Evolutionary conservation across 495 filamentous ascomycete species (phyloP).

Genomic region (Penicillium paradoxum): DNA sequence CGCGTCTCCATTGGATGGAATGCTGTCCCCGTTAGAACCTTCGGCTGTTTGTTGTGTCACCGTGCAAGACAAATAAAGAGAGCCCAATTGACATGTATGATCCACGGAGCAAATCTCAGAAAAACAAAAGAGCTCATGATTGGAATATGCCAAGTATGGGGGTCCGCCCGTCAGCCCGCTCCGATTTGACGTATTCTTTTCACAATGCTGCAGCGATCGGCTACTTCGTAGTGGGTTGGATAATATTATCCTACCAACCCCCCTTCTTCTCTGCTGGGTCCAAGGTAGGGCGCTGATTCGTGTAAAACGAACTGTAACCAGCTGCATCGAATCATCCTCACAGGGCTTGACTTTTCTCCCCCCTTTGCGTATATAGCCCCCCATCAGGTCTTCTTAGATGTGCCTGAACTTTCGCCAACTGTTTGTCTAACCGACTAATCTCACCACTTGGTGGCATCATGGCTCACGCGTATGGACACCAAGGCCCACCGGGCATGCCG

Average conservation of each 20-base stretch:
- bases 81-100: background rate
- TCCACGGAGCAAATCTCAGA: background rate
- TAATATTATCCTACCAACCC: conserved; percentile 12
- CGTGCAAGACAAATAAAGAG: background rate
- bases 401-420: background rate
- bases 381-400: background rate
- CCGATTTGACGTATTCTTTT: conserved; percentile 24
- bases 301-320: background rate
- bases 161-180: conserved; percentile 12
- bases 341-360: background rate
- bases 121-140: background rate
- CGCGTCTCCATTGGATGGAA: conserved; percentile 10
- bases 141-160: conserved; percentile 10
- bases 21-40: conserved; percentile 1
- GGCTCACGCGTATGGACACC: conserved; percentile 5
- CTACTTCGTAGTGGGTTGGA: conserved; percentile 14
- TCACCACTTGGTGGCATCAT: conserved; percentile 5
- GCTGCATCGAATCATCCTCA: conserved; percentile 3
- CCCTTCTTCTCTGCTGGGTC: background rate
- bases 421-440: background rate
- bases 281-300: conserved; percentile 3
- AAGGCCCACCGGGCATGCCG: conserved; percentile 20
- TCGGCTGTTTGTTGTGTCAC: conserved; percentile 6
- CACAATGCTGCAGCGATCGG: conserved; percentile 24
- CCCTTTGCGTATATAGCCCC: conserved; percentile 1